These are phyloP conservation scores for Neofusicoccum parvum DNA, from an alignment of 2,329 filamentous ascomycete genomes.

Conservation along the genomic window DNA sequence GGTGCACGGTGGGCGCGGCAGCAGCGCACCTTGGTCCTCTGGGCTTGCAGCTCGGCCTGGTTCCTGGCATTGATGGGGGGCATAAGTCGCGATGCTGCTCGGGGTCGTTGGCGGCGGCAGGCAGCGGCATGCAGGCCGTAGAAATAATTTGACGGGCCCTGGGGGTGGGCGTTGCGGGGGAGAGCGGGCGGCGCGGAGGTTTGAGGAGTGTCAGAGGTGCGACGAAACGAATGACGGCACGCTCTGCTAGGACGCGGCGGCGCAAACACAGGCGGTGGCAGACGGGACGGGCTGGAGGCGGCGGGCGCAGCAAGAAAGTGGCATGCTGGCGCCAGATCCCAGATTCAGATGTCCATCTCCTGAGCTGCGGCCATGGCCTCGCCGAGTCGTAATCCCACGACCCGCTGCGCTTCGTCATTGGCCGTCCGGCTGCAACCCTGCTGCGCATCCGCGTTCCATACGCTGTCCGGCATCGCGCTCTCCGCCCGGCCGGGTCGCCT, in stretches of 20 bases:
- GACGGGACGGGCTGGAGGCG: slow-evolving; percentile 10
- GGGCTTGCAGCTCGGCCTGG: slow-evolving; percentile 60
- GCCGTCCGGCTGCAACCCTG: slow-evolving; percentile 1
- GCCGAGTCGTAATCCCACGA: slow-evolving; percentile 18
- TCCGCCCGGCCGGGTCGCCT: slow-evolving; percentile 18
- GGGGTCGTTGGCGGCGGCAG: not conserved
- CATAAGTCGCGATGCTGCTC: slow-evolving; percentile 20
- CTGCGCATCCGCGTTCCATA: slow-evolving; percentile 20
- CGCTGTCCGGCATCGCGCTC: slow-evolving; percentile 19
- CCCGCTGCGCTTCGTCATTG: slow-evolving; percentile 14
- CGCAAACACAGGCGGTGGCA: slow-evolving; percentile 10
- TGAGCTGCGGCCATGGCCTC: slow-evolving; percentile 21
- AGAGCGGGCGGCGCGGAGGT: slow-evolving; percentile 14
- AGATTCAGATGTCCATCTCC: slow-evolving; percentile 20
- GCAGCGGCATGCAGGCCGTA: slow-evolving; percentile 18
- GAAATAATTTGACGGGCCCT: not conserved
- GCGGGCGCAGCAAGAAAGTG: slow-evolving; percentile 4
- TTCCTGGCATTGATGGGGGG: slow-evolving; percentile 41
- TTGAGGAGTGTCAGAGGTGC: slow-evolving; percentile 18
- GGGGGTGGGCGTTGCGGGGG: slow-evolving; percentile 15
- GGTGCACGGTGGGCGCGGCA: slow-evolving; percentile 2
- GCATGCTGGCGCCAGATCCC: slow-evolving; percentile 18
- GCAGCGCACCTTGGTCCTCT: slow-evolving; percentile 58
- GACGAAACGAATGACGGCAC: slow-evolving; percentile 21
- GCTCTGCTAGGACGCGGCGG: slow-evolving; percentile 9